Evolutionary conservation across 23 red algal genomes (phyloP), one percentile per base, ranked within the genome.

Genomic region (Pyropia haitanensis): DNA sequence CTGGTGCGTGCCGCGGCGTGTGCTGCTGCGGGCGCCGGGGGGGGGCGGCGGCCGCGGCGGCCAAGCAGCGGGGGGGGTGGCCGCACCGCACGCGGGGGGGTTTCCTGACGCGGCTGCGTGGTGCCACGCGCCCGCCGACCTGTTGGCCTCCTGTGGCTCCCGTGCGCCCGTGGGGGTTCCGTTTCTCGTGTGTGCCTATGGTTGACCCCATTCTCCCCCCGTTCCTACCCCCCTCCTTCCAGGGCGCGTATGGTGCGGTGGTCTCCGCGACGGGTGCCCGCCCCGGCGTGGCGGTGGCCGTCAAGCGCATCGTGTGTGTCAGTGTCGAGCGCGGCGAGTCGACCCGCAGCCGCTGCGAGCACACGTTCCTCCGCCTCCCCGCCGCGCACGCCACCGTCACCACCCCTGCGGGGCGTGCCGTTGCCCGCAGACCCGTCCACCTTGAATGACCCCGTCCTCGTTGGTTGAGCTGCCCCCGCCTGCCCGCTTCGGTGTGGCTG

Each of bases 381-480:
- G 65, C 75, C 31, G 68, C 72, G 46, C 90, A 95, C 48, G 76
- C 79, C 25, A 95, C 88, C 66, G 81, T 95, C 31, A 78, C 87
- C 32, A 58, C 77, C 49, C n/a, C 81, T 95, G 67, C 76, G 77
- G 51, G 90, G 87, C 18, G 90, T 95, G 2, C 51, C 87, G 16
- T 75, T 95, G 26, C 90, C 90, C 0, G 80, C 71, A 27, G 83
- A 91, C 85, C 72, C 70, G n/a, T 51, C 76, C 30, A 75, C 60
- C 50, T 98, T 98, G 34, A 79, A 91, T 26, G 94, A 98, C 68
- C 80, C 91, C 12, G 91, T 91, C 78, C 86, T 98, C 21, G 94
- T 98, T 9, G 84, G n/a, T 91, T 51, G 94, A 98, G 61, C 64
- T 91, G 30, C 88, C 91, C 75, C 94, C 94, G 0, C n/a, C n/a